Percentiles rank a stretch among this genome's conserved stretches.
Conservation (phyloP, 2,329 filamentous ascomycete genomes). For the Truncatella angustata region DNA sequence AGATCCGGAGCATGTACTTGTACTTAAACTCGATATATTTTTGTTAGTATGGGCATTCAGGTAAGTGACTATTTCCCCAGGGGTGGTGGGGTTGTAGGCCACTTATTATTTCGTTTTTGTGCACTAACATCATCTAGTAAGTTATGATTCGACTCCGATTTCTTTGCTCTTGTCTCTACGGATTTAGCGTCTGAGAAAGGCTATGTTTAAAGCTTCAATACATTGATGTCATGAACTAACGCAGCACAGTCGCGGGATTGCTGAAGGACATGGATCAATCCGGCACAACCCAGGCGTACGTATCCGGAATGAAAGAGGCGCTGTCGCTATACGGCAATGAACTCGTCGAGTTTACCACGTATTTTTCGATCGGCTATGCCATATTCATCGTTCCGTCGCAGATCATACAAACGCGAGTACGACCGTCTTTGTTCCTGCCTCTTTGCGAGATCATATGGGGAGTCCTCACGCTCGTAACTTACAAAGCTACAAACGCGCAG, state of each 20-base stretch:
- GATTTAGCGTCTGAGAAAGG: neutral
- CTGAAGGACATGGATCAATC: conserved; percentile 37
- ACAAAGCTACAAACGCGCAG: conserved; percentile 33
- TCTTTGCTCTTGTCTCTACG: neutral
- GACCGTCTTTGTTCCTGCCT: conserved; percentile 39
- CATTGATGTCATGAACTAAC: neutral
- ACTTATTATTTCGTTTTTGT: neutral
- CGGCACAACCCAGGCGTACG: conserved; percentile 33
- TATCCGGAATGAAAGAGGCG: conserved; percentile 19
- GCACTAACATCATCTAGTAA: neutral
- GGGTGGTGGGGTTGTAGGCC: neutral
- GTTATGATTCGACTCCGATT: no score
- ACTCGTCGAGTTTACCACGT: conserved; percentile 7
- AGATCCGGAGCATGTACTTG: conserved; percentile 24
- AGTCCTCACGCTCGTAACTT: neutral
- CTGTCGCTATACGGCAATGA: conserved; percentile 28
- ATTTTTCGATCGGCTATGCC: neutral
- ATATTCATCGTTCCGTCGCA: conserved; percentile 30
- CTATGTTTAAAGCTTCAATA: neutral
- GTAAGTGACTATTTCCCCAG: neutral
- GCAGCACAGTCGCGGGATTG: conserved; percentile 26
- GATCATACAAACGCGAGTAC: conserved; percentile 42
- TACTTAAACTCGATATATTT: conserved; percentile 27
- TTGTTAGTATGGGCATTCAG: conserved; percentile 32
- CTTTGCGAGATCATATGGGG: conserved; percentile 41